Evolutionary conservation across 805 yeast genomes (phyloP).

Genomic region (Dipodascopsis uninucleata): DNA sequence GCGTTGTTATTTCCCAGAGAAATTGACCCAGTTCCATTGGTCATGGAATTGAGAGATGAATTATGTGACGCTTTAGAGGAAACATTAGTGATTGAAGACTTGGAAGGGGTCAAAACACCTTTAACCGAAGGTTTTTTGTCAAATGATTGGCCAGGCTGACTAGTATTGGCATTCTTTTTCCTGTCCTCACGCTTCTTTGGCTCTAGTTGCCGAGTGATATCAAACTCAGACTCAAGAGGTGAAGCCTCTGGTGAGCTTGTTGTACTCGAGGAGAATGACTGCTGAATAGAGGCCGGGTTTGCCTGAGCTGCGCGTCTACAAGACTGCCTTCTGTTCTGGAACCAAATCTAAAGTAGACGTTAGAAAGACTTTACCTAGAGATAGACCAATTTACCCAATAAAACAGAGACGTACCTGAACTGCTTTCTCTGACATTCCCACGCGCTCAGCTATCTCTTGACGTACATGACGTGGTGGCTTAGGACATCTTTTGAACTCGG

Average conservation of each 20-base stretch:
- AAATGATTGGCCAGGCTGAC: too few species aligned
- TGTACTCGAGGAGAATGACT: not conserved
- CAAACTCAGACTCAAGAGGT: too few species aligned
- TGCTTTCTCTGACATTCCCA: conserved; percentile 94
- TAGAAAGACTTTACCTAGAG: too few species aligned
- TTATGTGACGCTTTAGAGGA: too few species aligned
- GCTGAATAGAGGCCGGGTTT: not conserved
- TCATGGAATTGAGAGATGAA: too few species aligned
- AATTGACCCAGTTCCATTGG: too few species aligned
- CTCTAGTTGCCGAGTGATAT: too few species aligned
- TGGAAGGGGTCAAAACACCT: conserved; percentile 15
- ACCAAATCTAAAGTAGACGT: conserved; percentile 68
- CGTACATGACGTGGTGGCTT: conserved; percentile 81
- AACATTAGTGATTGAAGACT: conserved; percentile 15
- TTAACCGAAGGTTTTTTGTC: too few species aligned
- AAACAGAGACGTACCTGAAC: conserved; percentile 51
- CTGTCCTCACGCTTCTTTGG: too few species aligned
- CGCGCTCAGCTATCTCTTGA: conserved; percentile 70
- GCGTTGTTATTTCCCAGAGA: too few species aligned
- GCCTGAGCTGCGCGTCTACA: conserved; percentile 41
- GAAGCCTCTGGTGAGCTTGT: not conserved
- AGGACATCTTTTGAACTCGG: conserved; percentile 68
- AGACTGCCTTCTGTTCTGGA: conserved; percentile 90
- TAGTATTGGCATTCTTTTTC: too few species aligned
- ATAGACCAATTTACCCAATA: not conserved